A percentile compares a stretch with the other conserved stretches of the same genome.
Conservation (phyloP, 2,329 filamentous ascomycete genomes). For the Xylariaceae sp. region DNA sequence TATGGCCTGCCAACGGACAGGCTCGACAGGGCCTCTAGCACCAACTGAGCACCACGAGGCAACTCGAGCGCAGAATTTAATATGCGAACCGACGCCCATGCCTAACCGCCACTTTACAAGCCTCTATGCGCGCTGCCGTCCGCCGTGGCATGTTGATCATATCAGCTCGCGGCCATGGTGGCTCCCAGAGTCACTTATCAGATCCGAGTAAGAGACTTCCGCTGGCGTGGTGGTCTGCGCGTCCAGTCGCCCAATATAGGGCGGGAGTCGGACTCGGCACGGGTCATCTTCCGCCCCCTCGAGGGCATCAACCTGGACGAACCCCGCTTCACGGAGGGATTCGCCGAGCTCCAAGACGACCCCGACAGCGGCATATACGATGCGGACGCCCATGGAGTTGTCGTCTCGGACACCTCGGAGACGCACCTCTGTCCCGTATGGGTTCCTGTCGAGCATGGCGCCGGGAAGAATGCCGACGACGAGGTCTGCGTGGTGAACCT, state of each 20-base stretch:
- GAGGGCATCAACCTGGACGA: conserved; percentile 13
- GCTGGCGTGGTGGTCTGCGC: conserved; percentile 13
- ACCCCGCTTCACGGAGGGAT: conserved; percentile 10
- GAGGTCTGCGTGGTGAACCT: conserved; percentile 16
- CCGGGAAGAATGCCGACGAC: conserved; percentile 3
- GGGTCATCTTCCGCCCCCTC: conserved; percentile 14
- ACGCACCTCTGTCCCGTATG: conserved; percentile 15
- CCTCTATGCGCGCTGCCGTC: too few relatives aligned
- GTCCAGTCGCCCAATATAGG: conserved; percentile 17
- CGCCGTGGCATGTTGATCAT: too few relatives aligned
- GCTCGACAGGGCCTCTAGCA: too few relatives aligned
- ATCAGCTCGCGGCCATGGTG: too few relatives aligned
- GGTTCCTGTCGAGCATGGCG: conserved; percentile 11
- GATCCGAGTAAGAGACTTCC: conserved; percentile 18
- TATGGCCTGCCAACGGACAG: too few relatives aligned
- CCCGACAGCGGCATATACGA: conserved; percentile 5
- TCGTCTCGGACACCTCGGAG: conserved; percentile 6
- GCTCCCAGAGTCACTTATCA: conserved; percentile 4
- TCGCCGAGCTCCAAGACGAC: conserved; percentile 10
- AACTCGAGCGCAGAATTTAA: too few relatives aligned
- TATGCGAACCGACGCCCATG: too few relatives aligned
- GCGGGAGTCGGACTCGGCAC: conserved; percentile 3
- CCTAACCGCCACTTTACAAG: too few relatives aligned
- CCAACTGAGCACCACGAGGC: too few relatives aligned
- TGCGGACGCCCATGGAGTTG: conserved; percentile 19